Conservation (phyloP, 2,329 filamentous ascomycete species). For the Monilinia aucupariae region DNA sequence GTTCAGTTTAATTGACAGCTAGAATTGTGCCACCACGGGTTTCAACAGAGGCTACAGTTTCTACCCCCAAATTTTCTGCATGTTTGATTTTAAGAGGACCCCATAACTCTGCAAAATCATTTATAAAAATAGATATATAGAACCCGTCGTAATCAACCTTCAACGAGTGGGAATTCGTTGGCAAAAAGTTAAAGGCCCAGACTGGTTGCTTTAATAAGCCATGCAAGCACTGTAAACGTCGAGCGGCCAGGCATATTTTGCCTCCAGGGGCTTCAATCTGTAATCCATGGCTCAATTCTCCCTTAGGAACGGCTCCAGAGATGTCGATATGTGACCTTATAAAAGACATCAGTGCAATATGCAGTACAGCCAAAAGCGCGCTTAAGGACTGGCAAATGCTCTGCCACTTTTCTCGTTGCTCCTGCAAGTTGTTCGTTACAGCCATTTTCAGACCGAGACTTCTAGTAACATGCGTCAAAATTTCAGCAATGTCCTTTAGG, state of each 20-base stretch:
- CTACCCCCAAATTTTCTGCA: background rate
- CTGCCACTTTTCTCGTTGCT: background rate
- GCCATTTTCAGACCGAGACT: background rate
- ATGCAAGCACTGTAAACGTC: background rate
- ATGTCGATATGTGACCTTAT: background rate
- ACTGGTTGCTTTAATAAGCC: background rate
- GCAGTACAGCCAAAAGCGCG: background rate
- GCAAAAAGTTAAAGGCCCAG: background rate
- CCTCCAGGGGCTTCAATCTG: background rate
- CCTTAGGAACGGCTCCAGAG: background rate
- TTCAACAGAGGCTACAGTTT: background rate
- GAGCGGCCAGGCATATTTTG: background rate
- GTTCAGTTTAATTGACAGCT: too few species aligned
- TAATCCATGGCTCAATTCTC: background rate
- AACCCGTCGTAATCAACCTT: background rate
- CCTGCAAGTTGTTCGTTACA: background rate
- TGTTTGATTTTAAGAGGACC: background rate
- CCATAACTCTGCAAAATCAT: background rate
- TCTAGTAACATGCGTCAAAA: background rate
- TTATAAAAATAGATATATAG: background rate
- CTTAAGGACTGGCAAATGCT: background rate
- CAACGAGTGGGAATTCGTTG: background rate
- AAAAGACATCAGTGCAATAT: background rate
- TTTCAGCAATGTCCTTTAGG: background rate
- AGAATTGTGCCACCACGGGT: background rate